Conservation (phyloP, 306 rosid species). For the Benincasa hispida region DNA sequence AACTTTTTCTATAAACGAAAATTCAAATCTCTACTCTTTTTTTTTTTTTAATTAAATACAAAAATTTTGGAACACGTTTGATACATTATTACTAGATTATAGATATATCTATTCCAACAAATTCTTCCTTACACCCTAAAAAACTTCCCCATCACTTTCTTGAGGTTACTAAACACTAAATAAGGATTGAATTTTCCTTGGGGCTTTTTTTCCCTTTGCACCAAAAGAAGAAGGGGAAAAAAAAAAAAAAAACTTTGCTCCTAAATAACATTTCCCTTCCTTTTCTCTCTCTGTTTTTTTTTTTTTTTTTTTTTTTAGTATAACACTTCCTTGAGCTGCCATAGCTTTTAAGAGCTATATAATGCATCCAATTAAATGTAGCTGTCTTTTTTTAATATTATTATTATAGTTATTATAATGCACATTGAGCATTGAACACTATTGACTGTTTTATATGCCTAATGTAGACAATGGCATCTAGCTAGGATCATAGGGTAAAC, state of each 20-base stretch:
- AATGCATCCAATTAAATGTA: neutral
- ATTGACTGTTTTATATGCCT: neutral
- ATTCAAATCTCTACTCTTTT: neutral
- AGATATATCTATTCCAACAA: too few species aligned
- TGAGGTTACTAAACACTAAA: neutral
- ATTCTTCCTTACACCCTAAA: too few species aligned
- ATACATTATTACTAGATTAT: too few species aligned
- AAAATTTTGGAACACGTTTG: too few species aligned
- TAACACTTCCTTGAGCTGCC: neutral
- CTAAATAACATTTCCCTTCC: neutral
- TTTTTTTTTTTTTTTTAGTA: too few species aligned
- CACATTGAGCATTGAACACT: constrained; percentile 1
- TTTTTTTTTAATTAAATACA: too few species aligned
- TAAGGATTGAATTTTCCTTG: neutral
- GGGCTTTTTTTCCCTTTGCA: neutral
- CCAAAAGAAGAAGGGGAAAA: too few species aligned
- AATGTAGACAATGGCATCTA: neutral
- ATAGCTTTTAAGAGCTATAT: neutral
- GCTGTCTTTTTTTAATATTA: neutral
- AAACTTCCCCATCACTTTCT: neutral
- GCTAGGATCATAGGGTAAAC: neutral
- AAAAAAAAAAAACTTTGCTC: too few species aligned
- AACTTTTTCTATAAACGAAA: neutral
- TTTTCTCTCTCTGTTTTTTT: too few species aligned
- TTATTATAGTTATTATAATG: neutral